Percentiles rank a stretch among this genome's conserved stretches.
These are phyloP conservation scores for Ogataea ramenticola DNA, from an alignment of 805 yeast genomes.

Conservation along the genomic window DNA sequence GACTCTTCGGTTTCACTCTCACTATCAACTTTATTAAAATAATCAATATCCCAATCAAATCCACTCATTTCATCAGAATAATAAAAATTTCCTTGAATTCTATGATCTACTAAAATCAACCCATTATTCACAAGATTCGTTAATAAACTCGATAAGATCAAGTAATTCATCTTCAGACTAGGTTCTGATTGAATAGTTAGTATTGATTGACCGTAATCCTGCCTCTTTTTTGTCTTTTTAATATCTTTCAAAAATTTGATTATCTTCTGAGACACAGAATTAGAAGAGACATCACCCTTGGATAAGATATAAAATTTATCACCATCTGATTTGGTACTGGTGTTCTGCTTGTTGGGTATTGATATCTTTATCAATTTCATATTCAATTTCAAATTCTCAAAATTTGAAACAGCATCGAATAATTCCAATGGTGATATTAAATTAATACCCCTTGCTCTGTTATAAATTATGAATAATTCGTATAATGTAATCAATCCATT, in stretches of 20 bases:
- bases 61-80: conserved; percentile 21
- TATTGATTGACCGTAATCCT: conserved; percentile 19
- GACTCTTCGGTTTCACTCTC: not conserved
- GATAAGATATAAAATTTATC: conserved; percentile 20
- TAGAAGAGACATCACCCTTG: conserved; percentile 14
- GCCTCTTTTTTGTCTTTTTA: too few relatives aligned
- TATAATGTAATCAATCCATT: conserved; percentile 56
- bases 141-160: conserved; percentile 22
- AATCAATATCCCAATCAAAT: conserved; percentile 13
- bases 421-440: conserved; percentile 67
- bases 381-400: conserved; percentile 37
- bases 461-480: conserved; percentile 59
- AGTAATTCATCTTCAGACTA: conserved; percentile 20
- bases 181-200: conserved; percentile 19
- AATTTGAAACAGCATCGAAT: conserved; percentile 48
- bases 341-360: conserved; percentile 10
- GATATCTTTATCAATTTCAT: conserved; percentile 29
- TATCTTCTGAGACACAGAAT: conserved; percentile 17
- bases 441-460: conserved; percentile 57
- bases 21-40: conserved; percentile 2
- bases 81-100: conserved; percentile 22
- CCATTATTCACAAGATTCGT: conserved; percentile 17
- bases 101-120: conserved; percentile 20
- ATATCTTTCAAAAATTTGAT: conserved; percentile 7
- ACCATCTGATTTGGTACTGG: conserved; percentile 11